Conservation (phyloP, 495 filamentous ascomycete species). For the Physcia stellaris region DNA sequence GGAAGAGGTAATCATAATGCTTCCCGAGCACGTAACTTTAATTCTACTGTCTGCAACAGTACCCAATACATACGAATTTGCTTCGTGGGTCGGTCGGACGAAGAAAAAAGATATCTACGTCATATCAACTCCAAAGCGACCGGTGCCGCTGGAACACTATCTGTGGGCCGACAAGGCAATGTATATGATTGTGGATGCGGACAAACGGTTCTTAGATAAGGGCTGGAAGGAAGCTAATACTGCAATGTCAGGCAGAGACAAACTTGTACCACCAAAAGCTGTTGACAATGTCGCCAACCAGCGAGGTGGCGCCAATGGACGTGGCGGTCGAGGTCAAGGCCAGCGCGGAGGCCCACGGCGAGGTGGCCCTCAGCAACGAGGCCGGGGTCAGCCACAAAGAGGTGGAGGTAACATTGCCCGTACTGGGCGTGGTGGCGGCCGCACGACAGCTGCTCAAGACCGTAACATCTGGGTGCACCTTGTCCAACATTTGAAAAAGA, state of each 20-base stretch:
- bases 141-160: conserved; percentile 90
- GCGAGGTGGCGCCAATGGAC: conserved; percentile 26
- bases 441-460: conserved; percentile 81
- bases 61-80: conserved; percentile 94
- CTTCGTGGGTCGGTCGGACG: conserved; percentile 93
- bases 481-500: conserved; percentile 77
- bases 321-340: conserved; percentile 36
- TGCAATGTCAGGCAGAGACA: conserved; percentile 69
- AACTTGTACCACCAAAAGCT: conserved; percentile 51
- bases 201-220: conserved; percentile 77
- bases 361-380: conserved; percentile 35
- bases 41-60: conserved; percentile 94
- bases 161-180: conserved; percentile 88
- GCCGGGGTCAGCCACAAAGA: conserved; percentile 42
- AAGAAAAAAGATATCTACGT: conserved; percentile 99
- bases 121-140: conserved; percentile 90
- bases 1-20: conserved; percentile 99
- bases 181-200: conserved; percentile 82
- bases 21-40: conserved; percentile 88
- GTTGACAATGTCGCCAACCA: conserved; percentile 27
- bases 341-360: conserved; percentile 34
- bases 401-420: conserved; percentile 79
- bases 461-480: conserved; percentile 94
- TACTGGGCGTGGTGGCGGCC: conserved; percentile 67
- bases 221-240: conserved; percentile 93